Evolutionary conservation across 176 grass and related monocot species (phyloP).

Genomic region (Phragmites australis): DNA sequence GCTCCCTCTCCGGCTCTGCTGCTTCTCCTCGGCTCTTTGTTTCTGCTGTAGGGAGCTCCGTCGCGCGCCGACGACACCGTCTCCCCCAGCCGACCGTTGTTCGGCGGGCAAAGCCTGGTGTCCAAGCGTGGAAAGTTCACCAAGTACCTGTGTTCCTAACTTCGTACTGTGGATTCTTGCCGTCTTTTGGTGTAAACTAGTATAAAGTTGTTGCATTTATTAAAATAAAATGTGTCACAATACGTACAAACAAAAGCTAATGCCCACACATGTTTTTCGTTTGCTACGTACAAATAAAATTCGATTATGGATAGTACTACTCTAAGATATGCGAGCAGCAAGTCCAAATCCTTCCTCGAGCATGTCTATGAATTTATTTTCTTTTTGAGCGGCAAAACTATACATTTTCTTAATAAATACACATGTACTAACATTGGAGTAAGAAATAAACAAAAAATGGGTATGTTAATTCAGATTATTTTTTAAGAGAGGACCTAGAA

Average conservation of each 20-base stretch:
- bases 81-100: constrained; percentile 15
- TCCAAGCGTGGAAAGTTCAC: constrained; percentile 54
- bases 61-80: constrained; percentile 31
- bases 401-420: background rate
- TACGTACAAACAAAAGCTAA: background rate
- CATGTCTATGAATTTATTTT: background rate
- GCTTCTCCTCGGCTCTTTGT: background rate
- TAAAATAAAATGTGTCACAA: background rate
- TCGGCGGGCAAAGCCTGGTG: constrained; percentile 31
- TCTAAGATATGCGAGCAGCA: background rate
- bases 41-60: background rate
- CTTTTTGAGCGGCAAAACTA: background rate
- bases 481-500: too few species aligned
- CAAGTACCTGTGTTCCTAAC: too few species aligned
- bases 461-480: too few species aligned
- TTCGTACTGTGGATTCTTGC: too few species aligned
- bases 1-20: background rate
- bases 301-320: background rate
- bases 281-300: background rate
- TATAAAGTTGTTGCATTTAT: background rate
- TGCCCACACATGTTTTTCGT: background rate
- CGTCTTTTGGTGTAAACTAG: too few species aligned
- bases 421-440: background rate
- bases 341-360: background rate
- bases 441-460: background rate